phyloP scores from a whole-genome alignment of 2,329 filamentous ascomycete species.

The Alternaria alternata region DNA sequence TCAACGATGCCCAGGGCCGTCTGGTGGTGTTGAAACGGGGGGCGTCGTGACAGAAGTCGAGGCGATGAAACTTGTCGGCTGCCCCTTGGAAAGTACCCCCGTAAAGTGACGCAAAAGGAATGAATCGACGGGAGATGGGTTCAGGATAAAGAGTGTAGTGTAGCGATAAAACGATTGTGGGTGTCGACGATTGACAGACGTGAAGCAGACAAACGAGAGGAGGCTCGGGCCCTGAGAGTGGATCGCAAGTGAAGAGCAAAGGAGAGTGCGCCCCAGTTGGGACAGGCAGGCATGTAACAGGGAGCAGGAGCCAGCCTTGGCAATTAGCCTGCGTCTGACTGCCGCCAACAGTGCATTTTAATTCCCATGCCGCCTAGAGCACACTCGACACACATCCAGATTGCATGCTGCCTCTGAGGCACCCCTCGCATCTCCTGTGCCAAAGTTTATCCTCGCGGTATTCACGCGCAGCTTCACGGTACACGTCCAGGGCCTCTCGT shows the following conservation, averaged over 20 bases:
- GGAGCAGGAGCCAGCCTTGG: slow-evolving; percentile 19
- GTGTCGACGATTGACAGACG: slow-evolving; percentile 31
- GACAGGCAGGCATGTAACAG: slow-evolving; percentile 14
- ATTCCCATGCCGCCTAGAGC: not conserved
- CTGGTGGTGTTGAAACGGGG: slow-evolving; percentile 43
- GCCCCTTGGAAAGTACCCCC: slow-evolving; percentile 49
- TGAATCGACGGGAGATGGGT: slow-evolving; percentile 21
- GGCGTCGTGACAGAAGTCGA: slow-evolving; percentile 40
- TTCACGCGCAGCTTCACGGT: not conserved
- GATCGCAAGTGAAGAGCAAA: slow-evolving; percentile 19
- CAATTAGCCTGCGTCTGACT: slow-evolving; percentile 14
- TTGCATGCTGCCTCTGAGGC: not conserved
- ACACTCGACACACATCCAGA: not conserved
- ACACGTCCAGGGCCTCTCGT: not conserved
- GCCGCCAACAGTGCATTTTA: not conserved
- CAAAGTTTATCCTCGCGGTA: not conserved
- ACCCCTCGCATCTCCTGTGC: slow-evolving; percentile 2
- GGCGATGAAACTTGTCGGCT: slow-evolving; percentile 25
- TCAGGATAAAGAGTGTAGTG: slow-evolving; percentile 15
- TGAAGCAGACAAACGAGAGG: slow-evolving; percentile 30
- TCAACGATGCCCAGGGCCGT: slow-evolving; percentile 19
- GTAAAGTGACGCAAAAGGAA: slow-evolving; percentile 41
- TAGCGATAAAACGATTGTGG: slow-evolving; percentile 36
- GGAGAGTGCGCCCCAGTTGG: slow-evolving; percentile 19
- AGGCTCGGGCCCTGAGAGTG: slow-evolving; percentile 25